phyloP scores from a whole-genome alignment of 139 green algal genomes.

The Tetradesmus lagerheimii region DNA sequence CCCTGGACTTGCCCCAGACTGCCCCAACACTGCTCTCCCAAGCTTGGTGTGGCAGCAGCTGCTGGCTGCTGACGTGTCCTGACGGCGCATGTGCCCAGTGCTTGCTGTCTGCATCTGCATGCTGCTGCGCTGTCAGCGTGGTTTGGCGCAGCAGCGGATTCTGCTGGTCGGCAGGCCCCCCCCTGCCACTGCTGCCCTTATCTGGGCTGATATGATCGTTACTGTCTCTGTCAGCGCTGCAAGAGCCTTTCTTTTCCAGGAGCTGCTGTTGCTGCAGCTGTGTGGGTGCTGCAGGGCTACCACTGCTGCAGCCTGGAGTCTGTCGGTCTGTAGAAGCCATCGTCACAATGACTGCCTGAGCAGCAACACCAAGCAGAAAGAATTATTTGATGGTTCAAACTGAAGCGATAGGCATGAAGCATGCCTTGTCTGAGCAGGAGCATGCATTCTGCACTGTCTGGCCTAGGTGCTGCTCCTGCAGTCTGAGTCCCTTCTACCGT shows the following conservation, averaged over 20 bases:
- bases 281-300: neutral
- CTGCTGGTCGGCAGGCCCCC: neutral
- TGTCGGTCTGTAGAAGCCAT: neutral
- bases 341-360: neutral
- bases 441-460: neutral
- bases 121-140: neutral
- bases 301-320: neutral
- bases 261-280: neutral
- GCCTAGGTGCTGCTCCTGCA: neutral
- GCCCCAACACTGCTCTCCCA: slow-evolving; percentile 22
- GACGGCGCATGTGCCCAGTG: neutral
- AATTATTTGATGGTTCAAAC: too few species aligned
- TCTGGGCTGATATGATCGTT: neutral
- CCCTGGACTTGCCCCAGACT: neutral
- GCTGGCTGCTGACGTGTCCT: neutral
- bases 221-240: neutral
- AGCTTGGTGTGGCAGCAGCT: neutral
- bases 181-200: neutral
- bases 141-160: neutral
- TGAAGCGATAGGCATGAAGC: neutral
- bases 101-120: neutral
- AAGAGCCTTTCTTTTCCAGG: neutral
- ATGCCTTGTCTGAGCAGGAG: neutral
- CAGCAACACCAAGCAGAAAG: neutral
- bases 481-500: neutral